Conservation (phyloP, 2,329 filamentous ascomycete genomes). For the Endocalyx cinctus region DNA sequence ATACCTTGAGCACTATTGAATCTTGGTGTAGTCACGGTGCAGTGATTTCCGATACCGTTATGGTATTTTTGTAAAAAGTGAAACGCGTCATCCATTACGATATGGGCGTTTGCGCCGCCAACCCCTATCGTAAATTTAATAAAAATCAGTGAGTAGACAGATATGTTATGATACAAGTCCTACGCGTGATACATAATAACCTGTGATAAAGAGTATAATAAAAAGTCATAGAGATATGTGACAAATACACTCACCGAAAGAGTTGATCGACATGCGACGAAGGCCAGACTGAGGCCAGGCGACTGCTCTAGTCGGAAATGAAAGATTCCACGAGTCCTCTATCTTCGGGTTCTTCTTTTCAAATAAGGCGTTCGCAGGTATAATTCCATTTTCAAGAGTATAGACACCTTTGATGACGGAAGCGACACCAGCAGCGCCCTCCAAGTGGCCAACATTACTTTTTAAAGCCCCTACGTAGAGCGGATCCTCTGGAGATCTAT, state of each 20-base stretch:
- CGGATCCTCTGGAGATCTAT: neutral
- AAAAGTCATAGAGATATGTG: too few relatives aligned
- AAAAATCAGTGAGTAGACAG: too few relatives aligned
- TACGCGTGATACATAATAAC: too few relatives aligned
- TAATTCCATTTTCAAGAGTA: slow-evolving; percentile 13
- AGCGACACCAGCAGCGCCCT: slow-evolving; percentile 13
- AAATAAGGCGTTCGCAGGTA: slow-evolving; percentile 15
- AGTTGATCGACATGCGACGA: slow-evolving; percentile 14
- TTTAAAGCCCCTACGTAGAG: slow-evolving; percentile 10
- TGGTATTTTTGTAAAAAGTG: slow-evolving; percentile 7
- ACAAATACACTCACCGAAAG: too few relatives aligned
- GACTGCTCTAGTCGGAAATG: slow-evolving; percentile 10
- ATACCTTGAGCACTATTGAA: too few relatives aligned
- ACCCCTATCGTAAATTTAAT: too few relatives aligned
- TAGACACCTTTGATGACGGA: slow-evolving; percentile 14
- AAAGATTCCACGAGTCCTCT: slow-evolving; percentile 7
- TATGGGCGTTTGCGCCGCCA: slow-evolving; percentile 7
- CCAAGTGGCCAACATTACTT: slow-evolving; percentile 15
- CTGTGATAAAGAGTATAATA: too few relatives aligned
- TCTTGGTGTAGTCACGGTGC: too few relatives aligned
- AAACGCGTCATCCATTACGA: slow-evolving; percentile 10
- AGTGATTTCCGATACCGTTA: too few relatives aligned
- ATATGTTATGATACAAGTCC: too few relatives aligned
- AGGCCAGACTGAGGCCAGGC: slow-evolving; percentile 12
- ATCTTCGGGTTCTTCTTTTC: slow-evolving; percentile 12